Evolutionary conservation across 2,329 filamentous ascomycete genomes (phyloP).

Genomic region (Salinomyces thailandicus): DNA sequence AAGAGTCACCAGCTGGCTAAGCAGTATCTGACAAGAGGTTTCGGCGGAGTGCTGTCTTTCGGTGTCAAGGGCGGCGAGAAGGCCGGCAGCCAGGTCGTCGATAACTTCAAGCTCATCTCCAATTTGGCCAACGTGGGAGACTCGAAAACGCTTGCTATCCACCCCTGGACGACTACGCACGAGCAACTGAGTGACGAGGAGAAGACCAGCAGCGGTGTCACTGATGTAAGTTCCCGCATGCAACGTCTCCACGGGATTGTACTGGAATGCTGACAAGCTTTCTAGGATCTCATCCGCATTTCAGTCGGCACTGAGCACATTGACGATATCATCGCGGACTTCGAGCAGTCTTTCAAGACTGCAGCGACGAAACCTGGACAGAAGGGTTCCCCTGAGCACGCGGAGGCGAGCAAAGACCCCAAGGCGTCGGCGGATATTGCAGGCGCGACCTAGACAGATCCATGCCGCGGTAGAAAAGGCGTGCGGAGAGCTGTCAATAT

Average conservation of each 20-base stretch:
- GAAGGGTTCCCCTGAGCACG: constrained; percentile 16
- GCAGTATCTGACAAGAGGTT: constrained; percentile 75
- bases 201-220: constrained; percentile 69
- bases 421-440: background rate
- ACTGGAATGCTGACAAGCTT: constrained; percentile 7
- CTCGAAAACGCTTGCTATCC: constrained; percentile 87
- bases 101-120: constrained; percentile 88
- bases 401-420: constrained; percentile 14
- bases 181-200: constrained; percentile 82
- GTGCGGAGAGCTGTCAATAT: no score
- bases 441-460: background rate
- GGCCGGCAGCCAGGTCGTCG: constrained; percentile 81
- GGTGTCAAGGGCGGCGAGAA: constrained; percentile 79
- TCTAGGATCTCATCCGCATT: constrained; percentile 77
- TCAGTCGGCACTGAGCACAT: constrained; percentile 95
- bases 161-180: constrained; percentile 92
- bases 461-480: no score
- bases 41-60: constrained; percentile 84
- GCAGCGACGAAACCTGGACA: constrained; percentile 34
- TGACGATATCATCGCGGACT: constrained; percentile 92
- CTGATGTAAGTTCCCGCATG: constrained; percentile 29
- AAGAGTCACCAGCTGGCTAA: constrained; percentile 69
- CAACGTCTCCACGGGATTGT: background rate
- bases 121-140: constrained; percentile 96
- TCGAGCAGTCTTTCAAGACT: constrained; percentile 75